Percentiles rank a stretch among this genome's conserved stretches.
These are phyloP conservation scores for Arthrinium phaeospermum DNA, from an alignment of 2,329 filamentous ascomycete species.

Conservation along the genomic window DNA sequence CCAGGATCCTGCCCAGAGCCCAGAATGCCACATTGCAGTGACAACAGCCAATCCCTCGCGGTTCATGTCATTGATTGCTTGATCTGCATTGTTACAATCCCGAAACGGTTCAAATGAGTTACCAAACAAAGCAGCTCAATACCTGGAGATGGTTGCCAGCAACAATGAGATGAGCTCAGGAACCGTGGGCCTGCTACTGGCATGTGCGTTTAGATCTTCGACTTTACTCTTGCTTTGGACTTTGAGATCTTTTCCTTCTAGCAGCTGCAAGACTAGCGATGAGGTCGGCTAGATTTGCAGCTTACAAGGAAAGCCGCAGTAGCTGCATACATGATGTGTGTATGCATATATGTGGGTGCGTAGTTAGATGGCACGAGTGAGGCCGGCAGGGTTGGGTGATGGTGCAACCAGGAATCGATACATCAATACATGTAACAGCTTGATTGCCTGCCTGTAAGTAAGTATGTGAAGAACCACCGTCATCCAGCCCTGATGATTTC, in stretches of 20 bases:
- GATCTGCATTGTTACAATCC: not conserved
- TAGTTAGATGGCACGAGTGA: too few relatives aligned
- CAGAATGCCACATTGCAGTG: not conserved
- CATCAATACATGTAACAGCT: not conserved
- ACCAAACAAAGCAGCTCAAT: not conserved
- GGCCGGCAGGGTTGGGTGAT: too few relatives aligned
- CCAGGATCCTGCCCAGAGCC: not conserved
- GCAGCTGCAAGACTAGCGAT: not conserved
- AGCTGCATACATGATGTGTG: too few relatives aligned
- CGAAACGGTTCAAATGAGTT: not conserved
- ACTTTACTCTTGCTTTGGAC: not conserved
- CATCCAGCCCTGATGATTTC: not conserved
- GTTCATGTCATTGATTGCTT: conserved; percentile 3
- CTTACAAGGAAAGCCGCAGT: too few relatives aligned
- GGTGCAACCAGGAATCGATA: too few relatives aligned
- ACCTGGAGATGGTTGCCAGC: not conserved
- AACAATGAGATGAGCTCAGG: not conserved
- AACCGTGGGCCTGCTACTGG: not conserved
- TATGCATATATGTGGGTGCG: too few relatives aligned
- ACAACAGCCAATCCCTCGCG: not conserved
- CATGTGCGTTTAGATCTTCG: not conserved
- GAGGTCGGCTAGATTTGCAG: too few relatives aligned
- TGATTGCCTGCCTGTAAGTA: not conserved
- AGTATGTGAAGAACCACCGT: not conserved
- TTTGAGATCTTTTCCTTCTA: not conserved